phyloP scores from a whole-genome alignment of 306 rosid species.

The Medicago lupulina region DNA sequence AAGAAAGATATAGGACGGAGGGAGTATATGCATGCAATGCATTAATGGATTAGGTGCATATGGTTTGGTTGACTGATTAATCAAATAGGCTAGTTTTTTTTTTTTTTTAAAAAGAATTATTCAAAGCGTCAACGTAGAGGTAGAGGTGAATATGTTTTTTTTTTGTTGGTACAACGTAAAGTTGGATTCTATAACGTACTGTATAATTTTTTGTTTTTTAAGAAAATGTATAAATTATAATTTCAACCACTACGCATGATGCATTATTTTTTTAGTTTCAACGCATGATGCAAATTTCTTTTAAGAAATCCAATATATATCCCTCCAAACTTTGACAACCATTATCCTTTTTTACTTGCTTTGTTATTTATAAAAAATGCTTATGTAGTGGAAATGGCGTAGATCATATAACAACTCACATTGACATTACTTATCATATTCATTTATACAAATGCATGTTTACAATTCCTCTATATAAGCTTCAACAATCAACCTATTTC shows the following conservation, averaged over 20 bases:
- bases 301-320: constrained; percentile 4
- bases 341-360: background rate
- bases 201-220: too few relatives aligned
- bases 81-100: background rate
- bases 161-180: too few relatives aligned
- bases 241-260: constrained; percentile 5
- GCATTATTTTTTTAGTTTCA: background rate
- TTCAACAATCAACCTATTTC: constrained; percentile 38
- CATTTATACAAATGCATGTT: constrained; percentile 3
- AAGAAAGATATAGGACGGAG: too few relatives aligned
- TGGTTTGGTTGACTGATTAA: constrained; percentile 60
- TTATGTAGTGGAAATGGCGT: constrained; percentile 37
- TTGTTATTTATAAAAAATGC: constrained; percentile 23
- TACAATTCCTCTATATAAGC: constrained; percentile 45
- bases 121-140: background rate
- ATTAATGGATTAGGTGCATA: constrained; percentile 49
- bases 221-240: background rate
- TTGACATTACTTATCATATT: constrained; percentile 19
- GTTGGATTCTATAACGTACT: background rate
- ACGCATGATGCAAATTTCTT: background rate
- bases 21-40: too few relatives aligned
- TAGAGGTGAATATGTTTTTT: too few relatives aligned
- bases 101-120: background rate
- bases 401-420: constrained; percentile 47
- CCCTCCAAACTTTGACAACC: background rate